Conservation (phyloP, 2,329 filamentous ascomycete genomes). For the Fusarium falciforme region DNA sequence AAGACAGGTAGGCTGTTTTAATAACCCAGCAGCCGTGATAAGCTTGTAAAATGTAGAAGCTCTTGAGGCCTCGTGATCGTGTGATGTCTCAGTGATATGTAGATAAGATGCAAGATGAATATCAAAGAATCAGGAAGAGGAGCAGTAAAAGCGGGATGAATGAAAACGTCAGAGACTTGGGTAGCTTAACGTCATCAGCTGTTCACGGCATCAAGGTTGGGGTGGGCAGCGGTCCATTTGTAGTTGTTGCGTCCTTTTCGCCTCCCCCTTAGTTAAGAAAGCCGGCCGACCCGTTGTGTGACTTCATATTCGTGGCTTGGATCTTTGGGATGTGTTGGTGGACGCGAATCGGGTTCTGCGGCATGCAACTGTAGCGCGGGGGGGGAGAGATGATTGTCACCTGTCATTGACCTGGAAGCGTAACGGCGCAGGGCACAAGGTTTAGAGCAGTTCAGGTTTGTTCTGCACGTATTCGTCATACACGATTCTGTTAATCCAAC, state of each 20-base stretch:
- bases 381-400: background rate
- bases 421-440: background rate
- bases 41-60: background rate
- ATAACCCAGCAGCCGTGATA: background rate
- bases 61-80: background rate
- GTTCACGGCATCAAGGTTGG: background rate
- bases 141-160: background rate
- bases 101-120: background rate
- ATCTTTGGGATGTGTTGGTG: constrained; percentile 16
- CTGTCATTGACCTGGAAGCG: background rate
- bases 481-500: background rate
- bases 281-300: constrained; percentile 20
- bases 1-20: background rate
- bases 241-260: constrained; percentile 20
- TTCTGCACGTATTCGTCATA: background rate
- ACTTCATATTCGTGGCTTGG: constrained; percentile 39
- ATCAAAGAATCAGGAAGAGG: background rate
- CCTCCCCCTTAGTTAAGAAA: constrained; percentile 10
- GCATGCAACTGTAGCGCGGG: background rate
- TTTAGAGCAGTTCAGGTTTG: background rate
- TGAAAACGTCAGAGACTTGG: constrained; percentile 25
- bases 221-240: constrained; percentile 18
- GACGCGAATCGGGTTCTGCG: constrained; percentile 7
- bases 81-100: background rate
- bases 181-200: constrained; percentile 26